Evolutionary conservation across 1,284 basidiomycete species (phyloP), one percentile per base, ranked within the genome.

Genomic region (Phaffia rhodozyma): DNA sequence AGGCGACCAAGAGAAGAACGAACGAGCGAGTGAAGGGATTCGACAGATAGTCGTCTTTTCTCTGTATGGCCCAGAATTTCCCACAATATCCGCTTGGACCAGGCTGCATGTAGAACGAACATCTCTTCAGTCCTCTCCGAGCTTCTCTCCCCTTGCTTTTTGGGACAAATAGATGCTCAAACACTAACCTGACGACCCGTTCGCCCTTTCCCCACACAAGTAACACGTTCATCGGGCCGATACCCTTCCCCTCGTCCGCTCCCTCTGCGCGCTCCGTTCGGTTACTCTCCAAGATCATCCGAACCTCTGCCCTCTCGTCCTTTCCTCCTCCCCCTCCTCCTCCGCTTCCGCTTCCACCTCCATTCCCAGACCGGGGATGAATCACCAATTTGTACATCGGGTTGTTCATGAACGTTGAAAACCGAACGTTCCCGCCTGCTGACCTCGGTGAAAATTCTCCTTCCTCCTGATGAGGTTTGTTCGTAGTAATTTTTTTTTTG

Each of bases 321-420:
- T 16, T 3, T 55, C 54, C 5, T 21, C 27, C 29, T 29, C 5
- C 11, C 30, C 18, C 29, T 4, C 3, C 29, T 21, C 4, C 2
- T 34, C 54, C 4, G n/a, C n/a, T n/a, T n/a, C n/a, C n/a, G n/a
- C n/a, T n/a, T n/a, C n/a, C n/a, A n/a, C n/a, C n/a, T n/a, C n/a
- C n/a, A n/a, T n/a, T n/a, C 38, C 3, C 29, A 16, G 55, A 5
- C 13, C 38, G 34, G 13, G 47, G 47, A 21, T 79, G 75, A 18
- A 93, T 75, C 2, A 74, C 78, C 4, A 97, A 75, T 57, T 80
- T 79, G 73, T 88, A 97, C 72, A 97, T 91, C 0, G 93, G 93
- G 71, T 97, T 97, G 64, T 82, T 76, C 83, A 93, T 86, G 75
- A 89, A 96, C 0, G 86, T 85, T 0, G 89, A 82, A 68, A 84